A percentile compares a stretch with the other conserved stretches of the same genome.
phyloP scores from a whole-genome alignment of 2,329 filamentous ascomycete species.

The Cercospora canescens region DNA sequence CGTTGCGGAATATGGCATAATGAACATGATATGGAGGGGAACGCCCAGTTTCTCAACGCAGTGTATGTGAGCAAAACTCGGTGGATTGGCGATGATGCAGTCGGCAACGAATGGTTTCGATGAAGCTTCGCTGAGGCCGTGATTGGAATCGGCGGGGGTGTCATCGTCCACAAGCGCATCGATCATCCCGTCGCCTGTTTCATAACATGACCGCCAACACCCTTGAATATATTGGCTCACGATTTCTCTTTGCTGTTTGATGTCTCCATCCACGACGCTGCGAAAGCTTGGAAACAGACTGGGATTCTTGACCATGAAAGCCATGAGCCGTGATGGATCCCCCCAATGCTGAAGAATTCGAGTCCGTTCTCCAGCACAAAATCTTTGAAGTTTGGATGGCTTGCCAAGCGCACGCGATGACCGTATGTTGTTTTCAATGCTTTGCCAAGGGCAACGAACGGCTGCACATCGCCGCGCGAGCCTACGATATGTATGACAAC shows the following conservation, averaged over 20 bases:
- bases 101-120: conserved; percentile 75
- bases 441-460: conserved; percentile 74
- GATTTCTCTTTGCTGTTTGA: conserved; percentile 70
- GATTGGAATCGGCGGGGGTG: conserved; percentile 49
- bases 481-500: conserved; percentile 85
- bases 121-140: conserved; percentile 36
- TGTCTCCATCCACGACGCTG: conserved; percentile 72
- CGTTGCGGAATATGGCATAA: conserved; percentile 75
- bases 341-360: conserved; percentile 55
- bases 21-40: conserved; percentile 61
- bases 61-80: conserved; percentile 75
- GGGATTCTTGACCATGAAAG: conserved; percentile 89
- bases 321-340: conserved; percentile 57
- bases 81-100: conserved; percentile 81
- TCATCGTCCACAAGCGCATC: conserved; percentile 36
- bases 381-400: conserved; percentile 73
- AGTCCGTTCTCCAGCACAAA: conserved; percentile 61
- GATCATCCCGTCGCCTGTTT: conserved; percentile 67
- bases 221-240: conserved; percentile 80
- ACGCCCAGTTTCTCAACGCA: conserved; percentile 77
- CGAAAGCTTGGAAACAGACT: conserved; percentile 82
- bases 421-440: conserved; percentile 69
- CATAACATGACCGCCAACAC: conserved; percentile 83
- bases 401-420: conserved; percentile 75
- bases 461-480: conserved; percentile 76